Evolutionary conservation across 2,329 filamentous ascomycete species (phyloP).

Genomic region (Claviceps digitariae): DNA sequence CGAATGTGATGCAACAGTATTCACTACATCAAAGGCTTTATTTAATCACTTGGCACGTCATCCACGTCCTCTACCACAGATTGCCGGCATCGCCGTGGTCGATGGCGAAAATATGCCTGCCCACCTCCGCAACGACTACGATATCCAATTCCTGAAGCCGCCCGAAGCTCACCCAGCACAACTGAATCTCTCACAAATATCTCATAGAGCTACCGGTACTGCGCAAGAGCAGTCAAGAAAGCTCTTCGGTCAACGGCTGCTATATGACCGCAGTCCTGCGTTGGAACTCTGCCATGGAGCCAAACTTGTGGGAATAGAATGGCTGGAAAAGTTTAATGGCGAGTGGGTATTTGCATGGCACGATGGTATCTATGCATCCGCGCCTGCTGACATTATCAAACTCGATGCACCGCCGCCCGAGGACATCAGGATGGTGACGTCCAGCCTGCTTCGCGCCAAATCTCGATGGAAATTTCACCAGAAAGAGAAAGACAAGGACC

Average conservation of each 20-base stretch:
- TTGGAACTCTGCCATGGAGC: slow-evolving; percentile 35
- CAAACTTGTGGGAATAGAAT: slow-evolving; percentile 35
- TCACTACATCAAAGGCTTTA: slow-evolving; percentile 37
- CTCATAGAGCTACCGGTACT: slow-evolving; percentile 28
- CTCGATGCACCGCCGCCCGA: slow-evolving; percentile 32
- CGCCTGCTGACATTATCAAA: slow-evolving; percentile 34
- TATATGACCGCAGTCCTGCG: slow-evolving; percentile 30
- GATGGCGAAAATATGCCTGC: slow-evolving; percentile 28
- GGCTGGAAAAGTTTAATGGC: slow-evolving; percentile 36
- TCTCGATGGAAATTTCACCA: slow-evolving; percentile 40
- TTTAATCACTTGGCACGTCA: slow-evolving; percentile 41
- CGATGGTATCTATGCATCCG: slow-evolving; percentile 35
- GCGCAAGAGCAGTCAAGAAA: slow-evolving; percentile 34
- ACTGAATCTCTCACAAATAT: slow-evolving; percentile 26
- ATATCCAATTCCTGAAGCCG: slow-evolving; percentile 33
- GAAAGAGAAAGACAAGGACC: slow-evolving; percentile 29
- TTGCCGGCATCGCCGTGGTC: slow-evolving; percentile 35
- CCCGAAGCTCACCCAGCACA: slow-evolving; percentile 27
- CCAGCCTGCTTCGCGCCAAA: slow-evolving; percentile 33
- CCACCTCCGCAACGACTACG: slow-evolving; percentile 34
- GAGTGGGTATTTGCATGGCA: slow-evolving; percentile 47
- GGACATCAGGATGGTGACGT: slow-evolving; percentile 32
- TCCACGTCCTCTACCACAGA: slow-evolving; percentile 35
- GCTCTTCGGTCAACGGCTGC: slow-evolving; percentile 31
- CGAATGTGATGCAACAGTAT: slow-evolving; percentile 42